Base-by-base conservation (phyloP, 306 rosid species). In the Senna siamea region DNA sequence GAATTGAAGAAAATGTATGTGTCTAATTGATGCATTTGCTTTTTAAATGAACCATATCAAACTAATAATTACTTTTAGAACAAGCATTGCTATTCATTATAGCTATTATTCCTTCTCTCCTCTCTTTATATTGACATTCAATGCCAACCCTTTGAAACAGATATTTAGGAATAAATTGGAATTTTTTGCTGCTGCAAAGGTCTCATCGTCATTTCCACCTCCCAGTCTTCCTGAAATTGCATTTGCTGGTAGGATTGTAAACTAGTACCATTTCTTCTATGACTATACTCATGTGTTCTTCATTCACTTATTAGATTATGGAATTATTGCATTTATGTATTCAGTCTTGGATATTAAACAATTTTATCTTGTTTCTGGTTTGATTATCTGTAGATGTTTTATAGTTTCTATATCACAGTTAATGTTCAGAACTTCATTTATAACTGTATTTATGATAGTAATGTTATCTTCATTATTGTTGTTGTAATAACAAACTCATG, bases 111-210 rank as follows among this genome's bases (percentile, higher is more conserved):
- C 19, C 17, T 74, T 44, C 5, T 22, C 18, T 38, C 56, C 34
- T 37, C 18, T 53, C 22, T 66, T 66, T 76, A 51, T 34, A 10
- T 66, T 64, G 75, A 61, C 30, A 6, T 52, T 50, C 56, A 44
- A 34, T 73, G 60, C 70, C 74, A 43, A 67, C 55, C 80, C 43
- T 20, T 35, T 53, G 77, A 68, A 15, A 60, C 89, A 94, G 99
- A 56, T 80, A 73, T 94, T 91, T 70, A 79, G 89, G 83, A 94
- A 88, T 77, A 89, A 85, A 75, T 76, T 94, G 84, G 87, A 87
- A 6, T 94, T 91, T 85, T 92, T 91, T 72, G 99, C 99, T 38
- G 94, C 99, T 63, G 99, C 97, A 11, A 92, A 91, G 78, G 89
- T 79, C 66, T 89, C 97, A 20, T 94, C 96, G 14, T 94, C 99